Evolutionary conservation across 2,329 filamentous ascomycete species (phyloP), one percentile per base, ranked within the genome.

Genomic region (Samsoniella hepiali): DNA sequence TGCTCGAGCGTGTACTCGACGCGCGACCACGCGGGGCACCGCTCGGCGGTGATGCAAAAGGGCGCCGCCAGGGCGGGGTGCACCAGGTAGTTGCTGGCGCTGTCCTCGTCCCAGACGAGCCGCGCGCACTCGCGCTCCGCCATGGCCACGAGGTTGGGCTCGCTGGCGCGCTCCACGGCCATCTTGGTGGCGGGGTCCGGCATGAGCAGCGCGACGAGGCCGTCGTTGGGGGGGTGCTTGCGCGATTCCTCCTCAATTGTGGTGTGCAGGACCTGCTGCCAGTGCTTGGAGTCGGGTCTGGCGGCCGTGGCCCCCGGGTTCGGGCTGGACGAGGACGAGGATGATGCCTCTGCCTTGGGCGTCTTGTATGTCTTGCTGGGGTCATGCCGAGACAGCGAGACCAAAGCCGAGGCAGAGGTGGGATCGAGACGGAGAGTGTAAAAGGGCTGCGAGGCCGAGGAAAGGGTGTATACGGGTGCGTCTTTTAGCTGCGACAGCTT

Each of bases 31-130:
- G 84, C 81, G 1, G 84, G 81, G 31, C 79, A 83, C 22, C 84
- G 81, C 72, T 85, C 82, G 53, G 88, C 77, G 1, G 83, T 81
- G 42, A 88, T 78, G 72, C 84, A 82, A 71, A 89, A 89, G 0
- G 86, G 86, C 49, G 84, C 82, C n/a, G 83, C 82, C 22, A 88
- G 78, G 0, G 85, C 83, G 2, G 85, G 85, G 71, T 88, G 86
- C 34, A 84, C 84, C n/a, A 89, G 78, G 72, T 85, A 89, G 72
- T 87, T 82, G 68, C 77, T 82, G 6, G 75, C 73, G 63, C 78
- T 82, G 69, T 89, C 86, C 36, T 84, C 82, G 69, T 89, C 86
- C 84, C 88, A 92, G n/a, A 90, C 85, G 2, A 93, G 82, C 2
- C 87, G 82, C 31, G 86, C 90, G 68, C 85, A 87, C 75, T 92